These are phyloP conservation scores for Calonectria crousiana DNA, from an alignment of 2,329 filamentous ascomycete species.

Conservation along the genomic window DNA sequence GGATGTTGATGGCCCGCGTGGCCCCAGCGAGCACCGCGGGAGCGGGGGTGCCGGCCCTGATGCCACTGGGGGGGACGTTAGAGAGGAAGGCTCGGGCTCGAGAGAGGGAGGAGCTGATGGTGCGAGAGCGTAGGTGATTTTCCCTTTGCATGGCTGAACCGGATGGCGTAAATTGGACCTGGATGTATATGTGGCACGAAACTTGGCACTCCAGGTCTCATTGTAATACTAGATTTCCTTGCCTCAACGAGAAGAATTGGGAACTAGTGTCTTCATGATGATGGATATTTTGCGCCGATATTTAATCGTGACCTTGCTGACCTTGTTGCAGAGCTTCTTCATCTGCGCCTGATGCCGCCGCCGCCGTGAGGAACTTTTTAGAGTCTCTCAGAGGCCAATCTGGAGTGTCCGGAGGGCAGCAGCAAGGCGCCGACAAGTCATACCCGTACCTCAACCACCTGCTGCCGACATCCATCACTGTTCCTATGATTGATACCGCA, in stretches of 20 bases:
- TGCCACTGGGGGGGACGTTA: conserved; percentile 91
- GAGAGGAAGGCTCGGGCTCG: conserved; percentile 88
- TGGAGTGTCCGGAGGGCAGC: conserved; percentile 52
- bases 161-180: conserved; percentile 40
- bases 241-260: conserved; percentile 43
- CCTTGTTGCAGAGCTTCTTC: conserved; percentile 67
- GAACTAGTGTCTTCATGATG: conserved; percentile 42
- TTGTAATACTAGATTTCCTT: conserved; percentile 51
- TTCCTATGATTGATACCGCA: conserved; percentile 78
- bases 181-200: conserved; percentile 33
- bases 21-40: conserved; percentile 67
- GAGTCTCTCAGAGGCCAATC: conserved; percentile 78
- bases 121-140: conserved; percentile 95
- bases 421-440: conserved; percentile 62
- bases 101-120: conserved; percentile 96
- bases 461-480: conserved; percentile 80
- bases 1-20: conserved; percentile 76
- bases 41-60: conserved; percentile 86
- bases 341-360: conserved; percentile 75
- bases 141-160: conserved; percentile 47
- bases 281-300: conserved; percentile 38
- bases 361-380: conserved; percentile 89
- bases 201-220: conserved; percentile 42
- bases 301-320: conserved; percentile 55
- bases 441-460: conserved; percentile 91